Base-by-base conservation (phyloP, 257 asterid species). In the Lithospermum erythrorhizon region DNA sequence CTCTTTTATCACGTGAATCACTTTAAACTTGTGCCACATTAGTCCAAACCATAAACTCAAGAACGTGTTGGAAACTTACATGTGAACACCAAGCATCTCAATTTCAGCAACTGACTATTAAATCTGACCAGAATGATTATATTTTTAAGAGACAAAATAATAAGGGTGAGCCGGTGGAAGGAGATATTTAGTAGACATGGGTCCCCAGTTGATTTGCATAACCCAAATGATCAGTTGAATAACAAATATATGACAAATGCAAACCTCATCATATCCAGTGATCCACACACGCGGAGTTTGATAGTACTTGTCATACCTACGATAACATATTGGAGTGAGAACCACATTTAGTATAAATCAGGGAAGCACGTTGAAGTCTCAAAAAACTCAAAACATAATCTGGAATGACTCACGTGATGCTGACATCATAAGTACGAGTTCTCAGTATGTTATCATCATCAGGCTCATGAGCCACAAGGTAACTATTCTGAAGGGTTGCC, bases 281-380 rank as follows among this genome's bases (percentile, higher is more conserved):
- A 93, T 97, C 99, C 99, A 93, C 66, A 93, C 96, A 58, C 97
- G 89, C 68, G 99, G 99, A 35, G 99, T 93, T 83, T 93, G 99
- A 78, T 89, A 93, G 64, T 89, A 93, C 73, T 93, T 86, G 84
- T 93, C 99, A 68, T 89, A 88, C 86, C 98, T 91, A 68, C 49
- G 61, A 65, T 51, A 71, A 13, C 49, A 41, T 11, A 41, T 8
- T 11, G 49, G 17, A 13, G 49, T 41, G 62, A 63, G 55, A 53
- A 45, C 41, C 10, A 55, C 5, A 18, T 24, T 61, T 15, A 56
- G 61, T 17, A 59, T 47, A 67, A 21, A 53, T 61, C 41, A 57
- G 47, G 61, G 61, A 35, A 45, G 41, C 54, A 35, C 55, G 16
- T 58, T 10, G 14, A 25, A 52, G 54, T 56, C 41, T 9, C 14